Conservation (phyloP, 768 basidiomycete species). For the Leccinum variicolor region DNA sequence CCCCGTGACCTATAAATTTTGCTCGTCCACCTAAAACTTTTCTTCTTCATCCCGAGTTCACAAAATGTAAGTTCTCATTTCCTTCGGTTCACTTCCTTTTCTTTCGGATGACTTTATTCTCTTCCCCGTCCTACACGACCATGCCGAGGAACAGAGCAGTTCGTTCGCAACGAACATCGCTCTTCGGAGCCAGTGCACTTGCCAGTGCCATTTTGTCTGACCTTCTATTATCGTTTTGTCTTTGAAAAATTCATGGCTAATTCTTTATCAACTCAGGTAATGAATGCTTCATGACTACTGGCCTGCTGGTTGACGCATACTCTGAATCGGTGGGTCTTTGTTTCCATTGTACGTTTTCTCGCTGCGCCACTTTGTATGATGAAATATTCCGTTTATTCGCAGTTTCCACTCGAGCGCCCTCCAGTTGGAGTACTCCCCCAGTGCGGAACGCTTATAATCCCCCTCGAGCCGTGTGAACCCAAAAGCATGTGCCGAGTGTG, state of each 20-base stretch:
- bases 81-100: neutral
- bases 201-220: conserved; percentile 91
- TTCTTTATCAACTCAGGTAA: conserved; percentile 5
- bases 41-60: neutral
- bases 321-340: conserved; percentile 23
- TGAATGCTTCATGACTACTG: no score
- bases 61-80: conserved; percentile 12
- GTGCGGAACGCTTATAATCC: conserved; percentile 67
- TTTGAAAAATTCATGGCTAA: conserved; percentile 12
- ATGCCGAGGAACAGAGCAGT: conserved; percentile 80
- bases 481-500: conserved; percentile 57
- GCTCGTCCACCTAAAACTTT: neutral
- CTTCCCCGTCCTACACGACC: conserved; percentile 92
- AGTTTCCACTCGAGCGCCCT: conserved; percentile 83
- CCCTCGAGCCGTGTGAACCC: conserved; percentile 70
- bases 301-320: neutral
- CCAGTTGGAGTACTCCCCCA: conserved; percentile 68
- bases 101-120: conserved; percentile 71
- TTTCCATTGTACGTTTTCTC: conserved; percentile 1
- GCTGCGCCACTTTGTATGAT: conserved; percentile 39
- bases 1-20: conserved; percentile 27
- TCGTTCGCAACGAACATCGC: conserved; percentile 75
- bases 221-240: conserved; percentile 6
- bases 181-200: conserved; percentile 70
- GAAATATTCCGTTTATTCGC: conserved; percentile 74